A percentile compares a stretch with the other conserved stretches of the same genome.
These are phyloP conservation scores for Plasmopara muralis DNA, from an alignment of 352 stramenopile genomes.

Conservation along the genomic window DNA sequence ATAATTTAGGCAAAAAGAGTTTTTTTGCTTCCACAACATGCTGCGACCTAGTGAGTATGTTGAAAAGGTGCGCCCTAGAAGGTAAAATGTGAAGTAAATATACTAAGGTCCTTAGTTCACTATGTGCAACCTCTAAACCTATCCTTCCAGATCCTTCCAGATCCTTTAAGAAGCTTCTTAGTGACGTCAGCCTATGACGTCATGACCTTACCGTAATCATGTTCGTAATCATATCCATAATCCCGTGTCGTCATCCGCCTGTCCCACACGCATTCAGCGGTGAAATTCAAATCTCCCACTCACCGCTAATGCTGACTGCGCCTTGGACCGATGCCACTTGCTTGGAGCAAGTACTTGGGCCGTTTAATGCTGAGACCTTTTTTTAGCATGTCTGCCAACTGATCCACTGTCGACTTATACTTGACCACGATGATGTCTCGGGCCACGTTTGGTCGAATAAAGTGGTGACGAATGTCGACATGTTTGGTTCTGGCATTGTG, in stretches of 20 bases:
- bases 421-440: neutral
- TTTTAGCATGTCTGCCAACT: neutral
- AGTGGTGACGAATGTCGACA: constrained; percentile 3
- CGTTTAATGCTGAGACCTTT: neutral
- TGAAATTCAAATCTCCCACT: neutral
- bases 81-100: neutral
- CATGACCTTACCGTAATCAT: neutral
- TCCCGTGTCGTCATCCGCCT: neutral
- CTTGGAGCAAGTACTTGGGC: neutral
- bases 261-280: neutral
- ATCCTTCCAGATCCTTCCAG: neutral
- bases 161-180: neutral
- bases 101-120: neutral
- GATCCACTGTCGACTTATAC: neutral
- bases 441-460: neutral
- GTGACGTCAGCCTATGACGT: neutral
- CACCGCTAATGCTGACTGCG: neutral
- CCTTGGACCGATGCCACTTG: neutral
- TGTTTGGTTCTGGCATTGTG: constrained; percentile 1
- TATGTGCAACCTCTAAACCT: neutral
- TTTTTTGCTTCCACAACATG: too few species aligned
- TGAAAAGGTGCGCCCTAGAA: too few species aligned
- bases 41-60: too few species aligned
- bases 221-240: neutral
- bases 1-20: too few species aligned